Conservation (phyloP, 2,329 filamentous ascomycete species). For the Gaeumannomyces sp. region DNA sequence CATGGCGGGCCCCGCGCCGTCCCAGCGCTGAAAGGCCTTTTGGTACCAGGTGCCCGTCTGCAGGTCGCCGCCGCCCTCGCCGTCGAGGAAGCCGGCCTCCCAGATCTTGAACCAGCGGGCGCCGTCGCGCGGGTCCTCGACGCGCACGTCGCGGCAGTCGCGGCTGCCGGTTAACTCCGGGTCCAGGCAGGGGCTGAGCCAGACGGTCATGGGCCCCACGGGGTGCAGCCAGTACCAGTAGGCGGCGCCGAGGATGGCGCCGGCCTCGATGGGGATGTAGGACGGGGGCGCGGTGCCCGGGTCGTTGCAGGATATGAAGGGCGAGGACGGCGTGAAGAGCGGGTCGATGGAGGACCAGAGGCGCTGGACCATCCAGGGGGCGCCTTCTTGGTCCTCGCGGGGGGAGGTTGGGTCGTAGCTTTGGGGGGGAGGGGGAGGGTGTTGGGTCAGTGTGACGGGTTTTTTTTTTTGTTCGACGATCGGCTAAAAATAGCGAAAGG, state of each 20-base stretch:
- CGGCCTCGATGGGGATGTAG: constrained; percentile 31
- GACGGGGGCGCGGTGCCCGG: constrained; percentile 28
- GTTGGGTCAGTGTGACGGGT: not conserved
- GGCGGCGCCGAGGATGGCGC: constrained; percentile 30
- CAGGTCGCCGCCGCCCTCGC: constrained; percentile 24
- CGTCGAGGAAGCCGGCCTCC: constrained; percentile 29
- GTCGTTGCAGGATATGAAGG: constrained; percentile 30
- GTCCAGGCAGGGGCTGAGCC: constrained; percentile 28
- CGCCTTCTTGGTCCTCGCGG: constrained; percentile 24
- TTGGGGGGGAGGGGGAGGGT: not conserved
- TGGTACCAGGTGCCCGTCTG: constrained; percentile 32
- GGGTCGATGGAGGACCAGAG: constrained; percentile 32
- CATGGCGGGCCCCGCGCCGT: constrained; percentile 26
- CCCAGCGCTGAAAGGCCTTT: constrained; percentile 32
- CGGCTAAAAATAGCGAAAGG: too few relatives aligned
- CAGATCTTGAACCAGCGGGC: constrained; percentile 35
- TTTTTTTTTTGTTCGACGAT: too few relatives aligned
- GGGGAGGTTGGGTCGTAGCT: constrained; percentile 30
- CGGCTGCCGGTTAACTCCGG: constrained; percentile 18
- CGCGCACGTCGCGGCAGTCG: constrained; percentile 17
- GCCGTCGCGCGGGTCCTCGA: constrained; percentile 16
- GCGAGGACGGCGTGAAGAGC: constrained; percentile 27
- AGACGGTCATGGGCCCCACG: constrained; percentile 33
- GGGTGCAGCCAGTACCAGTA: constrained; percentile 37
- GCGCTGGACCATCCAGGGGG: constrained; percentile 33